These are phyloP conservation scores for Apiospora koreana DNA, from an alignment of 2,329 filamentous ascomycete genomes.

Conservation along the genomic window DNA sequence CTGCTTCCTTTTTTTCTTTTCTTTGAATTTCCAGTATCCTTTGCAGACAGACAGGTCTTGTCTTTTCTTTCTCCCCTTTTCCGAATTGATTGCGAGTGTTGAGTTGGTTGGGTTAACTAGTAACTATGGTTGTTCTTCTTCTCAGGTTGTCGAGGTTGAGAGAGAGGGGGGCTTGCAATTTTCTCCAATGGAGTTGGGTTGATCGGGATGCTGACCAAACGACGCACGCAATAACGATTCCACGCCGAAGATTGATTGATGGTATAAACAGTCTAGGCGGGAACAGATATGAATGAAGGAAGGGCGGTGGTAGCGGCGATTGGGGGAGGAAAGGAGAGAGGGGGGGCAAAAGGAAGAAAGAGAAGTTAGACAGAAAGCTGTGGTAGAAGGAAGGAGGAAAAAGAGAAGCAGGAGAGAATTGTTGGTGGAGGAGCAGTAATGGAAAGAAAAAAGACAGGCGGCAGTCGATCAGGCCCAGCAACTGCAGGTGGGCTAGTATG, in stretches of 20 bases:
- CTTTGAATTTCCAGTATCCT: slow-evolving; percentile 8
- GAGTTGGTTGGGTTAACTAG: slow-evolving; percentile 32
- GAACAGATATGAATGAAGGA: slow-evolving; percentile 33
- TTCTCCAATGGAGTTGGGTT: slow-evolving; percentile 21
- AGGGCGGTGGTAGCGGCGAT: slow-evolving; percentile 31
- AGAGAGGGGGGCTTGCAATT: slow-evolving; percentile 12
- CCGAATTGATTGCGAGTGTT: slow-evolving; percentile 22
- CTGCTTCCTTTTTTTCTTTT: neutral
- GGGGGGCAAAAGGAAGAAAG: slow-evolving; percentile 31
- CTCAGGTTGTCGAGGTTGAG: slow-evolving; percentile 12
- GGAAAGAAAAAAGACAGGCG: neutral
- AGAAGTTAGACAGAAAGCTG: slow-evolving; percentile 29
- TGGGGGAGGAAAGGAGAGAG: slow-evolving; percentile 20
- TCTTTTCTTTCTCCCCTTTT: slow-evolving; percentile 30
- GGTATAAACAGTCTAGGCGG: slow-evolving; percentile 30
- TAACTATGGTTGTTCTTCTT: slow-evolving; percentile 24
- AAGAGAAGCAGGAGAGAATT: slow-evolving; percentile 22
- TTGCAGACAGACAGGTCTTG: slow-evolving; percentile 12
- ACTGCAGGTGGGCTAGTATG: too few relatives aligned
- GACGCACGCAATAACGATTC: slow-evolving; percentile 26
- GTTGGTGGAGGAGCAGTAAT: slow-evolving; percentile 4
- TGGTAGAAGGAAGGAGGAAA: slow-evolving; percentile 21
- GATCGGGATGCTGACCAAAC: slow-evolving; percentile 26
- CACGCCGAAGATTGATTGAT: slow-evolving; percentile 35
- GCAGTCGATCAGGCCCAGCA: too few relatives aligned